Conservation (phyloP, 2,329 filamentous ascomycete genomes). For the Microcyclospora pomicola region DNA sequence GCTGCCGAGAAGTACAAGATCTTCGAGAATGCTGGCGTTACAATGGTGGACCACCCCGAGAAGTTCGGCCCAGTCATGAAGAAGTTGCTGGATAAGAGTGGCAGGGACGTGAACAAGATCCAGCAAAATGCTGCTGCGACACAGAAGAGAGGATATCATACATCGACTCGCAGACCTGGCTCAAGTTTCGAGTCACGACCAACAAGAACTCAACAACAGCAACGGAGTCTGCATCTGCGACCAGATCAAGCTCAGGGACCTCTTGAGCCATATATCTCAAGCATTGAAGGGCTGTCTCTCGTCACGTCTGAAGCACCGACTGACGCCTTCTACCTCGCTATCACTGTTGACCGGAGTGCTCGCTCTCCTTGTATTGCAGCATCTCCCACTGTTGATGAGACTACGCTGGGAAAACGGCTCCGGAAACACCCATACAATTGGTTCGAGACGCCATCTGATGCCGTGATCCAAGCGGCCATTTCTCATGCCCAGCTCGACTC, state of each 20-base stretch:
- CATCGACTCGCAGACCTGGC: slow-evolving; percentile 12
- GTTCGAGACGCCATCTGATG: slow-evolving; percentile 26
- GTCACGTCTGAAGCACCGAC: slow-evolving; percentile 13
- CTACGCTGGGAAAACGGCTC: slow-evolving; percentile 30
- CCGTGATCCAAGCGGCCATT: slow-evolving; percentile 30
- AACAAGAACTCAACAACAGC: slow-evolving; percentile 7
- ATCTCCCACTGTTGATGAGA: slow-evolving; percentile 37
- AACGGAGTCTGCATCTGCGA: slow-evolving; percentile 14
- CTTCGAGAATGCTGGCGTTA: slow-evolving; percentile 51
- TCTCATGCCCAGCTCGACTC: slow-evolving; percentile 41
- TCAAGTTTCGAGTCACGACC: slow-evolving; percentile 1
- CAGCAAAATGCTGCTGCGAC: slow-evolving; percentile 17
- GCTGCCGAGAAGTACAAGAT: slow-evolving; percentile 52
- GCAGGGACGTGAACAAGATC: slow-evolving; percentile 28
- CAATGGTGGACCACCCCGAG: slow-evolving; percentile 61
- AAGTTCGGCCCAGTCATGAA: slow-evolving; percentile 60
- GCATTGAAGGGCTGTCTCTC: slow-evolving; percentile 16
- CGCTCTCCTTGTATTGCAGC: slow-evolving; percentile 51
- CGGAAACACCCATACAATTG: slow-evolving; percentile 52
- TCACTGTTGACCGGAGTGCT: slow-evolving; percentile 51
- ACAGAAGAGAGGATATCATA: slow-evolving; percentile 38
- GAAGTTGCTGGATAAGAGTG: slow-evolving; percentile 37
- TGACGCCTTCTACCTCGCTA: slow-evolving; percentile 37
- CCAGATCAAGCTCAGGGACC: slow-evolving; percentile 13
- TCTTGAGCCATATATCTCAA: slow-evolving; percentile 17